phyloP scores from a whole-genome alignment of 208 protist genomes.

The Leishmania amazonensis region DNA sequence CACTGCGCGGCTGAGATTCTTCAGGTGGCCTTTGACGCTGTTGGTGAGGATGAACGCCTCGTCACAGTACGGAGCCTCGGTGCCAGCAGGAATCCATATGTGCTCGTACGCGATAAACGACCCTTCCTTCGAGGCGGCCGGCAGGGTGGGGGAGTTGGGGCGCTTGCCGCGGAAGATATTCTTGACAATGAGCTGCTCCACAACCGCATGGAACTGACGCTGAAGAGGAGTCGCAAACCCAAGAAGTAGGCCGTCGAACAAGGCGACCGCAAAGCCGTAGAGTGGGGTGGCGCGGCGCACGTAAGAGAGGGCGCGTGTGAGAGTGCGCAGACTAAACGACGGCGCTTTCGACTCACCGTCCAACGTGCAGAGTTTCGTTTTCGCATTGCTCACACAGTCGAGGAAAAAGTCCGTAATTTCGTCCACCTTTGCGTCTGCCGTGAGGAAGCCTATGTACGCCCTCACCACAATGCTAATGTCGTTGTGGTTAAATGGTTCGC shows the following conservation, averaged over 20 bases:
- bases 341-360: conserved; percentile 94
- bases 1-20: conserved; percentile 94
- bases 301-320: conserved; percentile 97
- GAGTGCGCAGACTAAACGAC: conserved; percentile 97
- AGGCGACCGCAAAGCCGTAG: conserved; percentile 95
- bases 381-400: conserved; percentile 83
- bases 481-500: conserved; percentile 93
- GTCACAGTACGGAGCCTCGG: conserved; percentile 48
- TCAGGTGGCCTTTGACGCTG: conserved; percentile 94
- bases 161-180: conserved; percentile 86
- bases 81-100: conserved; percentile 94
- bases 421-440: conserved; percentile 82
- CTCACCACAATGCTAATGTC: conserved; percentile 96
- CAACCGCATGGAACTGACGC: conserved; percentile 75
- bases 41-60: conserved; percentile 97
- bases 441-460: conserved; percentile 87
- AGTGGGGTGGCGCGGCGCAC: conserved; percentile 78
- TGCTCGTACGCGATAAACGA: conserved; percentile 93
- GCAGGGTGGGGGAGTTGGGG: conserved; percentile 60
- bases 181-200: conserved; percentile 91
- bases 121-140: conserved; percentile 30
- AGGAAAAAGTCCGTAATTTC: conserved; percentile 97
- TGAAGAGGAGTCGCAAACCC: conserved; percentile 97
- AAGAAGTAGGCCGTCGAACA: conserved; percentile 97
- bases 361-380: conserved; percentile 90